Conservation (phyloP, 441 rosid genomes). For the Jatropha multifida region DNA sequence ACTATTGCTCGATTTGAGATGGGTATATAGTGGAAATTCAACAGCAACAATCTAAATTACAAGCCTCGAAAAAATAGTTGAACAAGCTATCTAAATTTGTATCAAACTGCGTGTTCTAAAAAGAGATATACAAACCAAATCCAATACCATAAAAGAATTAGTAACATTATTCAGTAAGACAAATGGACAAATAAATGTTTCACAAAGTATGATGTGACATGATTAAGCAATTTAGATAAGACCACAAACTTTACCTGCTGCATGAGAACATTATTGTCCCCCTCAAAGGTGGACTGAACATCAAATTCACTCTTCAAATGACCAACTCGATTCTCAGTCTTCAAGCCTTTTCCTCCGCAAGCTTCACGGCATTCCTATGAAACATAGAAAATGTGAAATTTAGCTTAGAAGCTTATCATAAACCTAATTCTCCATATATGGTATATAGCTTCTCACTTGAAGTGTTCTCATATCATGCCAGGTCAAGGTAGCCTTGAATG, state of each 20-base stretch:
- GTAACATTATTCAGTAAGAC: too few relatives aligned
- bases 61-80: constrained; percentile 1
- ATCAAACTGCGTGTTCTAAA: background rate
- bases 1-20: background rate
- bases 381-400: constrained; percentile 10
- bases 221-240: background rate
- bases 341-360: constrained; percentile 92
- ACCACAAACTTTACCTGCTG: constrained; percentile 62
- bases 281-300: constrained; percentile 93
- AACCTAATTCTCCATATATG: constrained; percentile 3
- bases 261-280: constrained; percentile 89
- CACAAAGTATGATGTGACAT: background rate
- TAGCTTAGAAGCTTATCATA: constrained; percentile 9
- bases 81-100: background rate
- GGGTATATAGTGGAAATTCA: background rate
- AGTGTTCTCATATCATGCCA: constrained; percentile 97
- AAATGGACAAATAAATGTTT: too few relatives aligned
- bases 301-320: constrained; percentile 83
- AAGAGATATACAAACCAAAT: background rate
- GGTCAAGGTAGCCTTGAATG: constrained; percentile 69
- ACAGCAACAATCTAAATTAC: background rate
- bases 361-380: constrained; percentile 96
- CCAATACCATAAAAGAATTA: too few relatives aligned
- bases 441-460: constrained; percentile 50
- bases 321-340: constrained; percentile 86